Evolutionary conservation across 164 flowering plant species (phyloP).

Genomic region (Umbilicus rupestris): DNA sequence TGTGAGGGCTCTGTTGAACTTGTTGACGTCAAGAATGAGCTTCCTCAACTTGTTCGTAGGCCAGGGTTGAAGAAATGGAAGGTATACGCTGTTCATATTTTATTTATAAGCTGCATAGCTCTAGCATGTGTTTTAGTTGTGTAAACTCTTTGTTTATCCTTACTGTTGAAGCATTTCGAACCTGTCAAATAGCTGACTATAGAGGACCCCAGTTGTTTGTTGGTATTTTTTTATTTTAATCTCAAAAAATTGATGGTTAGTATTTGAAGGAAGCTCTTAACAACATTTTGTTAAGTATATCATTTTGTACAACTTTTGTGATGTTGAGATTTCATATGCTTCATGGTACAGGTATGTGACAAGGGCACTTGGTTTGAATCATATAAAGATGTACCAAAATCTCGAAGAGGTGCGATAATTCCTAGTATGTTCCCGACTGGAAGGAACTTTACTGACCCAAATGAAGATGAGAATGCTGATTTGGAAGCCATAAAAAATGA

Average conservation of each 20-base stretch:
- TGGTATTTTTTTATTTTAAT: neutral
- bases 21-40: constrained; percentile 77
- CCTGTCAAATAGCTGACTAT: neutral
- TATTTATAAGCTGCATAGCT: neutral
- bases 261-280: neutral
- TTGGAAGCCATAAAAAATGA: constrained; percentile 19
- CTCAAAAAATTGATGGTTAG: neutral
- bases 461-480: constrained; percentile 13
- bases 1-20: constrained; percentile 82
- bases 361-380: constrained; percentile 68
- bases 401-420: constrained; percentile 36
- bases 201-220: neutral
- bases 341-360: constrained; percentile 65
- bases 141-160: neutral
- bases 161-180: neutral
- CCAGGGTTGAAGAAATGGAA: constrained; percentile 90
- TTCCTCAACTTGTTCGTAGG: constrained; percentile 73
- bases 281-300: neutral
- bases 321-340: neutral
- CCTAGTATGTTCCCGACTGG: constrained; percentile 97
- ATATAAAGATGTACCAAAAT: constrained; percentile 44
- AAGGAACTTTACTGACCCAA: constrained; percentile 18
- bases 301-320: neutral
- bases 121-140: too few relatives aligned
- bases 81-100: constrained; percentile 26